These are phyloP conservation scores for Aspergillus sp. DNA, from an alignment of 2,329 filamentous ascomycete species.

Conservation along the genomic window DNA sequence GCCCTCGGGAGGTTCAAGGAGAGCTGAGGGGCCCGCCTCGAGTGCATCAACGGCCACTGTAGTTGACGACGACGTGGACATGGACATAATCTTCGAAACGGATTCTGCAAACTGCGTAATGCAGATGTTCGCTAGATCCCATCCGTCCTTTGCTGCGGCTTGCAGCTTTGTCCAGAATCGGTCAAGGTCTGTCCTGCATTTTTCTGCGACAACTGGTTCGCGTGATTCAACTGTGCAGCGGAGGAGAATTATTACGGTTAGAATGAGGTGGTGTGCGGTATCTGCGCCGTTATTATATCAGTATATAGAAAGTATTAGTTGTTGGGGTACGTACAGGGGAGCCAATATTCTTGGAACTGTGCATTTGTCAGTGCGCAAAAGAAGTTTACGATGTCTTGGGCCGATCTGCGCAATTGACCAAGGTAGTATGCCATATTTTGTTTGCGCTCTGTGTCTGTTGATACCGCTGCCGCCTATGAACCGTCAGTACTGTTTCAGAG, in stretches of 20 bases:
- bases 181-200: no score
- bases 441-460: conserved; percentile 28
- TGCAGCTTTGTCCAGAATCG: conserved; percentile 10
- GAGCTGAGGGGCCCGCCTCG: not conserved
- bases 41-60: not conserved
- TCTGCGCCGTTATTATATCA: no score
- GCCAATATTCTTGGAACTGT: no score
- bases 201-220: no score
- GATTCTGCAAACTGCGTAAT: conserved; percentile 19
- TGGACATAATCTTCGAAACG: conserved; percentile 15
- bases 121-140: conserved; percentile 23
- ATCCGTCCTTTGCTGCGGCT: conserved; percentile 16
- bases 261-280: no score
- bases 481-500: no score
- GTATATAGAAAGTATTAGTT: no score
- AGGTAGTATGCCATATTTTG: conserved; percentile 19
- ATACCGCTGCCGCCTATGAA: conserved; percentile 28
- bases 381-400: conserved; percentile 22
- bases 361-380: not conserved
- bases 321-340: no score
- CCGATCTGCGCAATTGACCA: conserved; percentile 23
- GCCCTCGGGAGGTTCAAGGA: not conserved
- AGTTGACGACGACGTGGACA: not conserved
- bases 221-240: no score
- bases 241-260: no score